Evolutionary conservation across 106 monocot species (phyloP), one percentile per base, ranked within the genome.

Genomic region (Xerophyta viscosa): DNA sequence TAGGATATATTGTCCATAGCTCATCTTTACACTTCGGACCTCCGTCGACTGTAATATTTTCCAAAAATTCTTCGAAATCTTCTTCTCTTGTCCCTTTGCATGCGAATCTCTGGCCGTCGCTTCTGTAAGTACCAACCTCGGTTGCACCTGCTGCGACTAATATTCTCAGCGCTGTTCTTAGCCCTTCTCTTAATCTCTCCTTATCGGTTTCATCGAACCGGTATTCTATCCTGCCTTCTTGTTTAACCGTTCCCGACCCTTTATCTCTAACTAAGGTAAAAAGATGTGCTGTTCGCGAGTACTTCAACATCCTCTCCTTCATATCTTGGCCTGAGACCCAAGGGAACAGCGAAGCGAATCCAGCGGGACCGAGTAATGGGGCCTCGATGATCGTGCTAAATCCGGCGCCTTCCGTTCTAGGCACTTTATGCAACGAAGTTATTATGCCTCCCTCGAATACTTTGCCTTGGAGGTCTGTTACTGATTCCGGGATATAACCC

Each of bases 361-460:
- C 27, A 2, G 53, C 76, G 3, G 80, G 79, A 18, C 65, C 69
- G 24, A 87, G 22, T 11, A 67, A 57, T 2, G 92, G 83, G 2
- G 87, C 76, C 63, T 92, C 77, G 14, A 92, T 48, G 42, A 87
- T 59, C 18, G 73, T 78, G 10, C 41, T 50, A 47, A 15, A 52
- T 5, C 37, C 47, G 31, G 43, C 3, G n/a, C n/a, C n/a, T n/a
- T 17, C 15, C 15, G 43, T 8, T 8, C 43, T n/a, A n/a, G n/a
- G 15, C 8, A 63, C 59, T 30, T 58, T 73, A 58, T 67, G 63
- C 48, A 87, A 31, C 7, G 92, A 65, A 1, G 92, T 93, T 31
- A 93, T 69, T 29, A 93, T 80, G 39, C 92, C 87, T 3, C 92
- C 83, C 24, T 93, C 71, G 71, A 66, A 93, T 27, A 52, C 58